These are phyloP conservation scores for Penicillium atrosanguineum DNA, from an alignment of 495 filamentous ascomycete species.

Conservation along the genomic window DNA sequence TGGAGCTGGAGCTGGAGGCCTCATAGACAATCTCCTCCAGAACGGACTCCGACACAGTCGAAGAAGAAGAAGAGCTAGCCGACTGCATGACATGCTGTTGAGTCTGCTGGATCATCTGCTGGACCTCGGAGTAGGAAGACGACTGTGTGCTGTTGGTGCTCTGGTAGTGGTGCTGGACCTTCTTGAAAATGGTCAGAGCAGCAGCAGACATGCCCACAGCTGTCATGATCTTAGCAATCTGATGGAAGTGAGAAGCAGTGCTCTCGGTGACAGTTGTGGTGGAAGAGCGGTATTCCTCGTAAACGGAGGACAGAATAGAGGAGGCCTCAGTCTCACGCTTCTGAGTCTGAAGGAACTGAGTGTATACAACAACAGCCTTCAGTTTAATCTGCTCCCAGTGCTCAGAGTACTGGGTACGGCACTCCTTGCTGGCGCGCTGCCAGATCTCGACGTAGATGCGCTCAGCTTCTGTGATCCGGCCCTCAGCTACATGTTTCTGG, in stretches of 20 bases:
- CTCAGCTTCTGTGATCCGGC: conserved; percentile 27
- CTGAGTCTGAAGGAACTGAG: conserved; percentile 31
- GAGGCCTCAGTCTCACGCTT: conserved; percentile 31
- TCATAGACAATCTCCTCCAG: conserved; percentile 36
- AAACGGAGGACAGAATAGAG: conserved; percentile 35
- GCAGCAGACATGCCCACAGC: conserved; percentile 29
- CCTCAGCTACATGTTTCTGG: conserved; percentile 19
- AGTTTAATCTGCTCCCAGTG: conserved; percentile 33
- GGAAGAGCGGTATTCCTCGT: conserved; percentile 32
- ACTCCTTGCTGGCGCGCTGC: conserved; percentile 33
- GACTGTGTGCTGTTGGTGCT: conserved; percentile 29
- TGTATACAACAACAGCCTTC: conserved; percentile 28
- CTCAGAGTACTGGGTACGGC: conserved; percentile 26
- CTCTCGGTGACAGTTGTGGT: conserved; percentile 23
- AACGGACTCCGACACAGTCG: conserved; percentile 26
- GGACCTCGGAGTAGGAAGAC: conserved; percentile 25
- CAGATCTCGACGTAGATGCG: conserved; percentile 35
- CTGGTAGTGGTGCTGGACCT: conserved; percentile 28
- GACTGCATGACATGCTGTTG: conserved; percentile 29
- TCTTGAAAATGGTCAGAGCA: conserved; percentile 35
- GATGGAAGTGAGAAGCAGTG: conserved; percentile 25
- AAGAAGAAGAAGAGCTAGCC: conserved; percentile 20
- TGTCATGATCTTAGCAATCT: conserved; percentile 36
- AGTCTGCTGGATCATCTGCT: conserved; percentile 25
- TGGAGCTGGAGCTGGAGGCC: conserved; percentile 23